phyloP scores from a whole-genome alignment of 345 rosid genomes.

The Eucalyptus erythrocorys region DNA sequence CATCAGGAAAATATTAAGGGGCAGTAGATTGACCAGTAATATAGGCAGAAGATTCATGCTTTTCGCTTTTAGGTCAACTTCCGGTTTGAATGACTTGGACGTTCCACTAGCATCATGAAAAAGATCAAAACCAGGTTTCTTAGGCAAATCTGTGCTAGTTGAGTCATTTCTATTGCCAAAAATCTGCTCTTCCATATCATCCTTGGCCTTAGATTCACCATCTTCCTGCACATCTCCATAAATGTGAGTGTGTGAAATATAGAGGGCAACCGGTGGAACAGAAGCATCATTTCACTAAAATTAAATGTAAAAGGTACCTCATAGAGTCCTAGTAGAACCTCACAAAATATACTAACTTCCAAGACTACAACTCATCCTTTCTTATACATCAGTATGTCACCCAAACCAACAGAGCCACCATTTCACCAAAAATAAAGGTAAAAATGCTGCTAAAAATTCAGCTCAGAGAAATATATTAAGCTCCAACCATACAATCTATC shows the following conservation, averaged over 20 bases:
- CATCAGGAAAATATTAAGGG: neutral
- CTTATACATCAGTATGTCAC: neutral
- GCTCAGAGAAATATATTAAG: neutral
- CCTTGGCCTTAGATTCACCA: constrained; percentile 7
- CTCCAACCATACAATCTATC: neutral
- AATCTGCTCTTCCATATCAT: constrained; percentile 10
- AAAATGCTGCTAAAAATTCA: neutral
- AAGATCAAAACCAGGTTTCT: constrained; percentile 41
- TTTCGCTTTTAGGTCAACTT: too few relatives aligned
- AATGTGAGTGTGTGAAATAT: too few relatives aligned
- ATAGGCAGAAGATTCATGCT: neutral
- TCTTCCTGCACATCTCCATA: constrained; percentile 28
- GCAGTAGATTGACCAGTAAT: neutral
- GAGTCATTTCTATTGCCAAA: constrained; percentile 5
- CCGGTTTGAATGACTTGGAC: too few relatives aligned
- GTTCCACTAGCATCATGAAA: constrained; percentile 15
- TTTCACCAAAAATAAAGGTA: neutral
- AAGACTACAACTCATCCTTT: neutral
- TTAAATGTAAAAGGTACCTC: too few relatives aligned
- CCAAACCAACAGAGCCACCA: neutral
- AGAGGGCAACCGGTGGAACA: too few relatives aligned
- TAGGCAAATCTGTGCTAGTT: neutral
- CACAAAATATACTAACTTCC: too few relatives aligned
- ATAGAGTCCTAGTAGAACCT: neutral
- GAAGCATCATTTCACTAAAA: too few relatives aligned